Evolutionary conservation across 352 stramenopile species (phyloP).

Genomic region (Plasmopara halstedii): DNA sequence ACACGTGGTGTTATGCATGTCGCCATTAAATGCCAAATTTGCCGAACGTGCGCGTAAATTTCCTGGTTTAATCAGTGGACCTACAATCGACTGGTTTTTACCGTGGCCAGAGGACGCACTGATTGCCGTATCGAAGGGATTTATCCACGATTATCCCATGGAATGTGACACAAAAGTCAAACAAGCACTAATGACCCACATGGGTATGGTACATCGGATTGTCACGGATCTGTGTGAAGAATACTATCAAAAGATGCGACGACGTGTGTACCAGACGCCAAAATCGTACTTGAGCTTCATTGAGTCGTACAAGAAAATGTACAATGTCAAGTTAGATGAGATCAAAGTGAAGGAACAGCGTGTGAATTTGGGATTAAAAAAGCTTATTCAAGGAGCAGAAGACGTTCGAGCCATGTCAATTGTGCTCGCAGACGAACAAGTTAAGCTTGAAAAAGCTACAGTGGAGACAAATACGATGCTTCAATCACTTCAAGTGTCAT

Average conservation of each 20-base stretch:
- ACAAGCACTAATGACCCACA: constrained; percentile 92
- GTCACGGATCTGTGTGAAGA: constrained; percentile 96
- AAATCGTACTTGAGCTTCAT: constrained; percentile 99
- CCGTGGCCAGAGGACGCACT: constrained; percentile 98
- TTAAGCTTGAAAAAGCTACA: constrained; percentile 95
- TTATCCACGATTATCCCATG: constrained; percentile 95
- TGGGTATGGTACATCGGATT: constrained; percentile 97
- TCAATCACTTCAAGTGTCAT: constrained; percentile 92
- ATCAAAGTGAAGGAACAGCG: constrained; percentile 96
- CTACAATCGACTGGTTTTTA: constrained; percentile 99
- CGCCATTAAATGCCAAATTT: constrained; percentile 97
- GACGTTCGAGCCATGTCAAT: constrained; percentile 97
- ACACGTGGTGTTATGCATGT: constrained; percentile 98
- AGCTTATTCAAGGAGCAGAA: constrained; percentile 95
- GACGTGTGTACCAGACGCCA: constrained; percentile 96
- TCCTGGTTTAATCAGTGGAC: constrained; percentile 93
- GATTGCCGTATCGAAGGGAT: constrained; percentile 94
- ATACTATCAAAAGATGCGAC: constrained; percentile 97
- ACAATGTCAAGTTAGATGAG: constrained; percentile 89
- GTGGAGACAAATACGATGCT: constrained; percentile 98
- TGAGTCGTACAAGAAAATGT: constrained; percentile 97
- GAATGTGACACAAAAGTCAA: constrained; percentile 87
- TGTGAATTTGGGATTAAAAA: constrained; percentile 96
- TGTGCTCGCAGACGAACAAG: constrained; percentile 93
- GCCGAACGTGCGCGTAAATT: constrained; percentile 95